A percentile compares a stretch with the other conserved stretches of the same genome.
Evolutionary conservation across 2,329 filamentous ascomycete species (phyloP).

Genomic region (Aspergillus quadricinctus): DNA sequence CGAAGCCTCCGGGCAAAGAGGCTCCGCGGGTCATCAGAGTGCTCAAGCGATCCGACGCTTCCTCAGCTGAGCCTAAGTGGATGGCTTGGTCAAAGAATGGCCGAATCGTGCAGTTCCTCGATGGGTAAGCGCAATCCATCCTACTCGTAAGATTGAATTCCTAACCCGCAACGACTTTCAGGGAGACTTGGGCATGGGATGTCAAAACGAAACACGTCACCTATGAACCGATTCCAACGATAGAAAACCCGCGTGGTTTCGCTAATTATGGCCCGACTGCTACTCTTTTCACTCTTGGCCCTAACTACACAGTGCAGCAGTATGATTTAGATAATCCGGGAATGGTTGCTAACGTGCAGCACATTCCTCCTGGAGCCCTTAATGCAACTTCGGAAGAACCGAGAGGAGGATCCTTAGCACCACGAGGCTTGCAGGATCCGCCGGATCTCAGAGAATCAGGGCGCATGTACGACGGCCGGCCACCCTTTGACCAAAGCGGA

Average conservation of each 20-base stretch:
- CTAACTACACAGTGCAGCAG: constrained; percentile 86
- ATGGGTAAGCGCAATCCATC: constrained; percentile 62
- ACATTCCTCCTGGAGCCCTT: constrained; percentile 71
- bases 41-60: constrained; percentile 73
- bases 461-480: constrained; percentile 65
- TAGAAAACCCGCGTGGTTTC: constrained; percentile 74
- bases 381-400: constrained; percentile 74
- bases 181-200: constrained; percentile 93
- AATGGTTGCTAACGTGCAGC: constrained; percentile 83
- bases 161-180: constrained; percentile 28
- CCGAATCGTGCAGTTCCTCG: constrained; percentile 85
- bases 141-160: neutral
- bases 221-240: constrained; percentile 79
- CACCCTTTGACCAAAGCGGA: constrained; percentile 66
- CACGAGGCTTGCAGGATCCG: constrained; percentile 31
- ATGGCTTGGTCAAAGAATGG: constrained; percentile 99
- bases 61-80: constrained; percentile 78
- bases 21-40: constrained; percentile 84
- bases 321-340: constrained; percentile 85
- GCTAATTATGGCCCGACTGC: constrained; percentile 86
- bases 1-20: constrained; percentile 69
- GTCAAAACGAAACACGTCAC: constrained; percentile 97
- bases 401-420: constrained; percentile 22
- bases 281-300: constrained; percentile 85
- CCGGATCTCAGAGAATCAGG: constrained; percentile 69